These are phyloP conservation scores for Lentinula boryana DNA, from an alignment of 768 basidiomycete genomes.

Conservation along the genomic window DNA sequence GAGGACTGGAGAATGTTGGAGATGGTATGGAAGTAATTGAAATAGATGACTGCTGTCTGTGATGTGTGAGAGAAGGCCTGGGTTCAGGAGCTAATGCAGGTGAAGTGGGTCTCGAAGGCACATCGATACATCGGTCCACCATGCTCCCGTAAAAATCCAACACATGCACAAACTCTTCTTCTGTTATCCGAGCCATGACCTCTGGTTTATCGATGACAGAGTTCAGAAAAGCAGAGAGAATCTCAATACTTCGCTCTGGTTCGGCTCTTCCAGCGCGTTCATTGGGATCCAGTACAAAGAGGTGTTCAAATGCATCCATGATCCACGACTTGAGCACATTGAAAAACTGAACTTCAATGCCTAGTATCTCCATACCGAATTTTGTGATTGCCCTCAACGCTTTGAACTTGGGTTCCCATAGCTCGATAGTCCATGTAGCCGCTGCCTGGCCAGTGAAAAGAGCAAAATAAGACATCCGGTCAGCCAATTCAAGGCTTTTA, in stretches of 20 bases:
- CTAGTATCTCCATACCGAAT: conserved; percentile 53
- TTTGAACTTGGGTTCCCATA: conserved; percentile 67
- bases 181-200: conserved; percentile 54
- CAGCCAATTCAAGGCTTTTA: conserved; percentile 40
- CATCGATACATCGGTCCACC: conserved; percentile 46
- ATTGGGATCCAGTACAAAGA: conserved; percentile 25
- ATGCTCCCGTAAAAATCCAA: conserved; percentile 56
- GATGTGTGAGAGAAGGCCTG: background rate
- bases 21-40: conserved; percentile 4
- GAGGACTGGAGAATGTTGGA: conserved; percentile 3
- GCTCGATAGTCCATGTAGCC: conserved; percentile 51
- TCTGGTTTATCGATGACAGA: conserved; percentile 43
- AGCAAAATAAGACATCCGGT: conserved; percentile 59
- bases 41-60: conserved; percentile 6
- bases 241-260: conserved; percentile 57
- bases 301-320: conserved; percentile 53
- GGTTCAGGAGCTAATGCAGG: background rate
- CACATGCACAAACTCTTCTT: conserved; percentile 49
- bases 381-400: conserved; percentile 61
- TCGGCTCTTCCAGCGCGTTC: conserved; percentile 43
- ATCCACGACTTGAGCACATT: conserved; percentile 61
- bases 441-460: conserved; percentile 44
- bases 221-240: conserved; percentile 53
- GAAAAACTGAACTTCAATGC: conserved; percentile 56
- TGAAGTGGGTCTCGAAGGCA: conserved; percentile 16